A percentile compares a stretch with the other conserved stretches of the same genome.
These are phyloP conservation scores for Tremellales sp. DNA, from an alignment of 1,284 basidiomycete genomes.

Conservation along the genomic window DNA sequence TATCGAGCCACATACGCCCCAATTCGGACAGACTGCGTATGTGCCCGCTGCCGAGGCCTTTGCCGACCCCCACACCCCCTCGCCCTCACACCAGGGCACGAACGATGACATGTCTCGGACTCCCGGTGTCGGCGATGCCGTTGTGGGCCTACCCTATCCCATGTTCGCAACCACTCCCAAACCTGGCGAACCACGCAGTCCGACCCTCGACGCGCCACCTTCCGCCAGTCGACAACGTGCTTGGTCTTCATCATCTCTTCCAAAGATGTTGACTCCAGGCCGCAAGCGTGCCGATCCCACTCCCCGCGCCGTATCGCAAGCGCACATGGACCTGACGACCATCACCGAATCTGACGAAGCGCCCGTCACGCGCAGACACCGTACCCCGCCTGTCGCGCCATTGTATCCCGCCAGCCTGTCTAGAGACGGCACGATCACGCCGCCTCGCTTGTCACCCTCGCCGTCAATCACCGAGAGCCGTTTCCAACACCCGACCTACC, in stretches of 20 bases:
- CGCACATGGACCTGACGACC: conserved; percentile 25
- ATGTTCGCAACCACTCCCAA: conserved; percentile 23
- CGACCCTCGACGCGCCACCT: conserved; percentile 20
- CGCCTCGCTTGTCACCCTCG: conserved; percentile 28
- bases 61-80: conserved; percentile 25
- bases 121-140: neutral
- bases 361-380: neutral
- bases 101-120: conserved; percentile 21
- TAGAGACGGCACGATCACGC: conserved; percentile 8
- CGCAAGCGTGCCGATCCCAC: conserved; percentile 2
- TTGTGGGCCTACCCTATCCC: conserved; percentile 11
- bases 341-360: conserved; percentile 22
- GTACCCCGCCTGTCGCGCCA: conserved; percentile 2
- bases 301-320: conserved; percentile 19
- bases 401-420: conserved; percentile 7
- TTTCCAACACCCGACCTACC: conserved; percentile 15
- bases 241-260: neutral
- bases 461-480: conserved; percentile 28
- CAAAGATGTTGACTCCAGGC: conserved; percentile 13
- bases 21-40: neutral
- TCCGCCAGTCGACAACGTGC: conserved; percentile 7
- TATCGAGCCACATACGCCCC: neutral
- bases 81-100: conserved; percentile 28
- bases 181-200: conserved; percentile 17
- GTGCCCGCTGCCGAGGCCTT: neutral